A percentile compares a stretch with the other conserved stretches of the same genome.
Conservation (phyloP, 495 filamentous ascomycete species). For the Aspergillus biplanus region DNA sequence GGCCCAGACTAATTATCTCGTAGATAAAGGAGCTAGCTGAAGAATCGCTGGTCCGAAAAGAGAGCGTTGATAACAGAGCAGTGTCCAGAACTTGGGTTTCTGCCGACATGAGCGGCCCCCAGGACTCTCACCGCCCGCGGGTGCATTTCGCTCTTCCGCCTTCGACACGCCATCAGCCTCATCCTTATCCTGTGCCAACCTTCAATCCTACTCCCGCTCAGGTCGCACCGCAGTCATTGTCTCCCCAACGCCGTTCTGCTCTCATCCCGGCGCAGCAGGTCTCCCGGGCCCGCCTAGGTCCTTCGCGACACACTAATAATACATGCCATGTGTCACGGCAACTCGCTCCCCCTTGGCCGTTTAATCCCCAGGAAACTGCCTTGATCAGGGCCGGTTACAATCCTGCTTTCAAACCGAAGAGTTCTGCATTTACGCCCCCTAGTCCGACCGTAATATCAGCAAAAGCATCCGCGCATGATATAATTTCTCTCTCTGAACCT, state of each 20-base stretch:
- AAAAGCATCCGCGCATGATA: not conserved
- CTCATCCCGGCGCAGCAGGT: conserved; percentile 12
- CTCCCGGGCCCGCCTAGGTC: not conserved
- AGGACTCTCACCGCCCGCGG: conserved; percentile 19
- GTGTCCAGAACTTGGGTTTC: conserved; percentile 18
- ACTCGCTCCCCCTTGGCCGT: conserved; percentile 25
- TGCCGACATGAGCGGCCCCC: conserved; percentile 24
- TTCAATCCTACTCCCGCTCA: too few species aligned
- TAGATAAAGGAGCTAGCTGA: not conserved
- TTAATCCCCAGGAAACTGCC: conserved; percentile 28
- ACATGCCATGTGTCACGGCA: conserved; percentile 21
- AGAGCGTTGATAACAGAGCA: not conserved
- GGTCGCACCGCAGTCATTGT: too few species aligned
- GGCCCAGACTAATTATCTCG: too few species aligned
- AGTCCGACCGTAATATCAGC: not conserved
- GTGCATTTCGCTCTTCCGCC: conserved; percentile 10
- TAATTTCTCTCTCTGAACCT: not conserved
- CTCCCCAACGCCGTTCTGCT: not conserved
- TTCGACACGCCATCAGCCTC: conserved; percentile 2
- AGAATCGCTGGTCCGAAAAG: too few species aligned
- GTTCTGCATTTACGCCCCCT: not conserved
- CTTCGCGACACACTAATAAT: conserved; percentile 9
- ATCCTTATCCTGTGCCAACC: not conserved
- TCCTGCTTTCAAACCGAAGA: conserved; percentile 26
- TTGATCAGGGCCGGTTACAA: conserved; percentile 34